A percentile compares a stretch with the other conserved stretches of the same genome.
Evolutionary conservation across 495 filamentous ascomycete genomes (phyloP).

Genomic region (Talaromyces thailandensis): DNA sequence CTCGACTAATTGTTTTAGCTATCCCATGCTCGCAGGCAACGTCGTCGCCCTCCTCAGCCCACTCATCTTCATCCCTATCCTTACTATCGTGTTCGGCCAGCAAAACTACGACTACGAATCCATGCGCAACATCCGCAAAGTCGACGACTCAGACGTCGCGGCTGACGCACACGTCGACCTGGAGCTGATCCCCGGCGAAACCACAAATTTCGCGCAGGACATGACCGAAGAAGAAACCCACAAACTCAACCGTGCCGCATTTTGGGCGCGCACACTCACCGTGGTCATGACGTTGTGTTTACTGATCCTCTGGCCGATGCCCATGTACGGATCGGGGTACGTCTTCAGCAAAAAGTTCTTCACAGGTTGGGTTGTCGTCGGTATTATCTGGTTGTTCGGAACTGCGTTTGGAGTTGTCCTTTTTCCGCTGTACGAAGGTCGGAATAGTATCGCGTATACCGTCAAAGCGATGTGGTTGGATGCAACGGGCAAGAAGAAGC

Average conservation of each 20-base stretch:
- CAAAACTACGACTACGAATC: slow-evolving; percentile 87
- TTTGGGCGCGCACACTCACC: slow-evolving; percentile 73
- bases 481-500: slow-evolving; percentile 48
- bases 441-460: slow-evolving; percentile 57
- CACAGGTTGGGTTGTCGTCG: slow-evolving; percentile 82
- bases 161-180: slow-evolving; percentile 60
- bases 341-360: slow-evolving; percentile 89
- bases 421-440: slow-evolving; percentile 76
- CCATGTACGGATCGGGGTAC: slow-evolving; percentile 81
- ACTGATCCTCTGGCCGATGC: slow-evolving; percentile 89
- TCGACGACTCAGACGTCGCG: slow-evolving; percentile 73
- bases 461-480: slow-evolving; percentile 60
- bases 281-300: slow-evolving; percentile 66
- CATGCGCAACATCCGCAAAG: slow-evolving; percentile 76
- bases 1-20: slow-evolving; percentile 22
- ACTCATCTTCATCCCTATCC: slow-evolving; percentile 64
- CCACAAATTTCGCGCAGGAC: slow-evolving; percentile 16
- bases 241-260: slow-evolving; percentile 61
- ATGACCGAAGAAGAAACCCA: slow-evolving; percentile 52
- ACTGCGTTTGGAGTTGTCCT: slow-evolving; percentile 65
- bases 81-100: slow-evolving; percentile 64
- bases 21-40: slow-evolving; percentile 87
- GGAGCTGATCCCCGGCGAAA: slow-evolving; percentile 56
- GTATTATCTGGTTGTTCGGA: slow-evolving; percentile 81
- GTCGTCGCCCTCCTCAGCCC: slow-evolving; percentile 74